Evolutionary conservation across 2,329 filamentous ascomycete genomes (phyloP), one percentile per base, ranked within the genome.

Genomic region (Sclerotinia trifoliorum): DNA sequence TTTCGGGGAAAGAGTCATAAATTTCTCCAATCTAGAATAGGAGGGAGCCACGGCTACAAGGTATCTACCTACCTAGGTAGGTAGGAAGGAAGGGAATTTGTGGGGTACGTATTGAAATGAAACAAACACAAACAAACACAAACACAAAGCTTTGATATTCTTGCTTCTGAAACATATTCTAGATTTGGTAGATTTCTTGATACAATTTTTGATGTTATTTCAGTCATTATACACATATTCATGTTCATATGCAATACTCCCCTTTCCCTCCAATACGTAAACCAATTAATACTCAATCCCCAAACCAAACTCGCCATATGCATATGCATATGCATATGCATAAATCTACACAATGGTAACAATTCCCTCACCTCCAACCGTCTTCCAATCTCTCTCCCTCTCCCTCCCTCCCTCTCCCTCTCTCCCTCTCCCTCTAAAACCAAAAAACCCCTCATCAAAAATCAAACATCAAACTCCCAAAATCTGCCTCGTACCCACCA

Each of bases 1-100:
- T n/a, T 35, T 61, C 58, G 58, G 58, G 15, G 26, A 35, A 35
- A 58, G 58, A 61, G 58, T 61, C 58, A 61, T 35, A 35, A 35
- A 35, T 35, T 32, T 29, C 13, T 17, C 19, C 6, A 48, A 32
- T 48, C 57, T 61, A 61, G 32, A 39, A 39, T 57, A 39, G 54
- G 35, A 35, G 35, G n/a, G n/a, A n/a, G n/a, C n/a, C n/a, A 7
- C n/a, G 4, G 21, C 19, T 49, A 0, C 56, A 29, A 32, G 49
- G 11, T 51, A 8, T 10, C 35, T n/a, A 35, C 1, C 2, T 39
- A 39, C 13, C 39, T 42, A 19, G 26, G 24, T n/a, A n/a, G n/a
- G n/a, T n/a, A n/a, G n/a, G n/a, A n/a, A n/a, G n/a, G n/a, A n/a
- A 15, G 32, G 13, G 5, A 21, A 8, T 13, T 24, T 26, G 29